These are phyloP conservation scores for Candida railenensis DNA, from an alignment of 805 yeast species.

Conservation along the genomic window DNA sequence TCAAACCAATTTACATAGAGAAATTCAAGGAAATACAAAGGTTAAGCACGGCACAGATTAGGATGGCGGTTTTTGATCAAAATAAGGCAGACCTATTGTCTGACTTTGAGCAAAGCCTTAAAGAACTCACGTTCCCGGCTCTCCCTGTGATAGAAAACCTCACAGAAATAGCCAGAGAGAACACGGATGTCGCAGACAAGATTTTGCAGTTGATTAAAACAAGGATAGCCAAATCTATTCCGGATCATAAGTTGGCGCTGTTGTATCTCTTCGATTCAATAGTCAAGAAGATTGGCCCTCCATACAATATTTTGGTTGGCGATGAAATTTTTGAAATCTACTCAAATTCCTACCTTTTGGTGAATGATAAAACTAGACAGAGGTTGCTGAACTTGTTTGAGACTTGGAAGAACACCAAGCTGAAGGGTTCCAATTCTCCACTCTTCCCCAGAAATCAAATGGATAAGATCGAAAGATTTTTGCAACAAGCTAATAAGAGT, in stretches of 20 bases:
- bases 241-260: slow-evolving; percentile 79
- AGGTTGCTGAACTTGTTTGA: slow-evolving; percentile 76
- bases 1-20: too few relatives aligned
- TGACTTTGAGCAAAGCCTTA: slow-evolving; percentile 71
- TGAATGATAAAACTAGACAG: slow-evolving; percentile 69
- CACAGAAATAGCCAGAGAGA: slow-evolving; percentile 86
- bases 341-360: slow-evolving; percentile 74
- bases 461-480: slow-evolving; percentile 69
- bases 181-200: slow-evolving; percentile 70
- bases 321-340: slow-evolving; percentile 67
- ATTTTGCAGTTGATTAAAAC: slow-evolving; percentile 73
- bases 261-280: slow-evolving; percentile 87
- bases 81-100: slow-evolving; percentile 6
- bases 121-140: slow-evolving; percentile 82
- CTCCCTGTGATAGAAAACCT: slow-evolving; percentile 84
- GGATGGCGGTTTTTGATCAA: not conserved
- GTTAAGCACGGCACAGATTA: not conserved
- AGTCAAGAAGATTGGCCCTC: slow-evolving; percentile 85
- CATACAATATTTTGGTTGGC: slow-evolving; percentile 80
- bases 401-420: slow-evolving; percentile 79
- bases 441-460: slow-evolving; percentile 72
- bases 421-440: slow-evolving; percentile 58
- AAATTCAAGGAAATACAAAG: not conserved
- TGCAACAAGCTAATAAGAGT: slow-evolving; percentile 33
- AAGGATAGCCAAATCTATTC: slow-evolving; percentile 74